Base-by-base conservation (phyloP, 2,329 filamentous ascomycete genomes). In the Rutstroemia sp. region DNA sequence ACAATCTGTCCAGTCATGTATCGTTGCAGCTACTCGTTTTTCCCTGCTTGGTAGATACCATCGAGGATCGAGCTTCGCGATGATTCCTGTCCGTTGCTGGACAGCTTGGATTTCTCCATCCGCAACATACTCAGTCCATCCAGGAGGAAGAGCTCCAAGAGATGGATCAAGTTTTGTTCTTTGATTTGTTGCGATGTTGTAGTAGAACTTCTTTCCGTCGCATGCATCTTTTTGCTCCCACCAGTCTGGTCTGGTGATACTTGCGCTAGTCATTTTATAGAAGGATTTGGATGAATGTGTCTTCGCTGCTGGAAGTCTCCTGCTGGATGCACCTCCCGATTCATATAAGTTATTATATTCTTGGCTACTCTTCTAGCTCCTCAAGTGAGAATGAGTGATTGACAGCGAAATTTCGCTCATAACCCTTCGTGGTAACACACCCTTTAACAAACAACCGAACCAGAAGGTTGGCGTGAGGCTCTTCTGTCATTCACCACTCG, bases 151-250 rank as follows among this genome's bases (percentile, higher is more conserved):
- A 27, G 51, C n/a, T 39, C 23, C 51, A 8, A 21, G 30, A 17
- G 30, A 39, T 5, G 45, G 51, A 25, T 54, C 48, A 12, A 54
- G 14, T 21, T 54, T 54, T 8, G 51, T 54, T 30, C 51, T 49
- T 48, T 54, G 21, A 10, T 49, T 3, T 40, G 51, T 49, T 39
- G 51, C 51, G 5, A 54, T 14, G 44, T 54, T 54, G 44, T 40
- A 54, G 51, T 48, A 54, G 21, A 49, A 54, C 17, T 48, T 54
- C 8, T 44, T 34, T 12, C 51, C 34, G 23, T 49, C 51, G 44
- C 51, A 54, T 9, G 44, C 48, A 8, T 49, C 30, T 49, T 21
- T 54, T 49, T 54, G 44, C 45, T 54, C 51, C 51, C 51, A 54
- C 51, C 51, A 54, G 6, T 49, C 44, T 5, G 51, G 44, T 3